A percentile compares a stretch with the other conserved stretches of the same genome.
Conservation (phyloP, 108 stramenopile species). For the Chaetoceros tenuissimus region DNA sequence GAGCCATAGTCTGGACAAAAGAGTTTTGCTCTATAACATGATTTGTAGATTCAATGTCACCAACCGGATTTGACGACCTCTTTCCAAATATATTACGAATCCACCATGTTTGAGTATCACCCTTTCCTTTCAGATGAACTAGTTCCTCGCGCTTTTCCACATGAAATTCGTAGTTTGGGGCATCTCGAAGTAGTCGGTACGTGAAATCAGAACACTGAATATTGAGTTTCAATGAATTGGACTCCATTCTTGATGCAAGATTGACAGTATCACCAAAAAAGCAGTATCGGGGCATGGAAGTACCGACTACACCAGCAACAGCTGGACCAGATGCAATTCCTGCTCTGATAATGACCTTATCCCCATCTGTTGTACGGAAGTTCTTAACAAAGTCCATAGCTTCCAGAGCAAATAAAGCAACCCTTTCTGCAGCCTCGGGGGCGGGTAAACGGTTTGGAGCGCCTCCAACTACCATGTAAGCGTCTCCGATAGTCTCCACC, state of each 20-base stretch:
- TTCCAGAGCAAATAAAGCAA: conserved; percentile 23
- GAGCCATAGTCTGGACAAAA: neutral
- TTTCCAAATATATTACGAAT: neutral
- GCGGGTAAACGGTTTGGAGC: conserved; percentile 19
- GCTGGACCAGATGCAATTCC: conserved; percentile 15
- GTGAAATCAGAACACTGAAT: conserved; percentile 31
- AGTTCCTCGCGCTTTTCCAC: neutral
- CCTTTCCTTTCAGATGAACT: conserved; percentile 28
- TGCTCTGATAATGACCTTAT: conserved; percentile 13
- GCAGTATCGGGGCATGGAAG: conserved; percentile 12
- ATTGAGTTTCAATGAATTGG: conserved; percentile 21
- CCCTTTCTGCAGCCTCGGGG: conserved; percentile 24
- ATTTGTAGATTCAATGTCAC: too few species aligned
- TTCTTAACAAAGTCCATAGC: conserved; percentile 21
- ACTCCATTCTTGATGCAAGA: conserved; percentile 39
- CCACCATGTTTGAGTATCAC: conserved; percentile 22
- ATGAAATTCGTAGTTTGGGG: neutral
- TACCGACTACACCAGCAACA: conserved; percentile 16
- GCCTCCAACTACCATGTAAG: conserved; percentile 38
- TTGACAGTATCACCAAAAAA: conserved; percentile 36
- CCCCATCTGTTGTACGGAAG: conserved; percentile 22
- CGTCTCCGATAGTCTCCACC: conserved; percentile 71
- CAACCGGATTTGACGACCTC: neutral
- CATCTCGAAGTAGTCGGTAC: neutral
- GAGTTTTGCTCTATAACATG: neutral